These are phyloP conservation scores for Scheffersomyces coipomensis DNA, from an alignment of 805 yeast species.

Conservation along the genomic window DNA sequence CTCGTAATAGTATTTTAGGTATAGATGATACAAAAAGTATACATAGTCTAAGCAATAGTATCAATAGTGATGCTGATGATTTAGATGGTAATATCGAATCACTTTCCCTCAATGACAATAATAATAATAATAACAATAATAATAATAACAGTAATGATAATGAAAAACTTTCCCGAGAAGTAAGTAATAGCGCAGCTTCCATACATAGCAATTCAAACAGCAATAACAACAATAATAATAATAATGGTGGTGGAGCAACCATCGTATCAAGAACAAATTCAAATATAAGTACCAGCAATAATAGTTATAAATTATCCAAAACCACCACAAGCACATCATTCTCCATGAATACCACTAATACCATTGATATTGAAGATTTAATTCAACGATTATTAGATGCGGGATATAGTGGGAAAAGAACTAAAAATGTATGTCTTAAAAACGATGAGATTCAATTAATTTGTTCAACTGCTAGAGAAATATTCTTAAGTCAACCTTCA, in stretches of 20 bases:
- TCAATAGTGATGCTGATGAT: not conserved
- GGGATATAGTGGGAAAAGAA: conserved; percentile 92
- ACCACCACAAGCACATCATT: conserved; percentile 9
- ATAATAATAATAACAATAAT: not conserved
- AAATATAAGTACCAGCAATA: not conserved
- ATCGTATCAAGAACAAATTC: not conserved
- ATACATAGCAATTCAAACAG: too few species aligned
- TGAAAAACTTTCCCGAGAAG: not conserved
- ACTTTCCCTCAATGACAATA: conserved; percentile 6
- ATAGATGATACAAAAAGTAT: conserved; percentile 10
- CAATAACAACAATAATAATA: conserved; percentile 4
- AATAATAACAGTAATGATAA: conserved; percentile 2
- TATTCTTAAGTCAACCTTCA: conserved; percentile 87
- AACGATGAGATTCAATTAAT: conserved; percentile 85
- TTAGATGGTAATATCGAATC: not conserved
- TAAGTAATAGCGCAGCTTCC: not conserved
- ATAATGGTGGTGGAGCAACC: not conserved
- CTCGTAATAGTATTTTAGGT: not conserved
- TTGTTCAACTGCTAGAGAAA: conserved; percentile 85
- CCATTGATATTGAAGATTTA: conserved; percentile 72
- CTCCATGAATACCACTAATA: conserved; percentile 4
- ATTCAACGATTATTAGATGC: conserved; percentile 92
- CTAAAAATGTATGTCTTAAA: conserved; percentile 84
- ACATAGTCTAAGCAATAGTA: conserved; percentile 4
- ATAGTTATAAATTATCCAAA: conserved; percentile 8